Evolutionary conservation across 83 land plant species (phyloP).

Genomic region (Larix sibirica): DNA sequence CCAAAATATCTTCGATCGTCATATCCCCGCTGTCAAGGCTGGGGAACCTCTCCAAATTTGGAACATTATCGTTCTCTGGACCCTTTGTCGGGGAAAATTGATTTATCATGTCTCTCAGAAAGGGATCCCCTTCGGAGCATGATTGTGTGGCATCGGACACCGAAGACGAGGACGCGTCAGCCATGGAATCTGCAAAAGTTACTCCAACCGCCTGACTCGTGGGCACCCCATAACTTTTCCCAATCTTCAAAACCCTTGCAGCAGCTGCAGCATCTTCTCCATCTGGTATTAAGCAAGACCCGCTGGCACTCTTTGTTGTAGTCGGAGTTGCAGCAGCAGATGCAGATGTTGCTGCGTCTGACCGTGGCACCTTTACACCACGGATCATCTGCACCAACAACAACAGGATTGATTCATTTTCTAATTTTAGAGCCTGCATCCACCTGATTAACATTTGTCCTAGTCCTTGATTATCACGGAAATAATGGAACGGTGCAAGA

Average conservation of each 20-base stretch:
- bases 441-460: not conserved
- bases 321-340: not conserved
- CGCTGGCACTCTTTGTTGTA: slow-evolving; percentile 3
- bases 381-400: slow-evolving; percentile 18
- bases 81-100: not conserved
- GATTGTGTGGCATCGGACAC: slow-evolving; percentile 6
- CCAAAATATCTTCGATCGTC: slow-evolving; percentile 8
- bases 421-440: slow-evolving; percentile 2
- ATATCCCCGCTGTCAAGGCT: slow-evolving; percentile 18
- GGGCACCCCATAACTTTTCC: slow-evolving; percentile 10
- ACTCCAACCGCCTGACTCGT: slow-evolving; percentile 8
- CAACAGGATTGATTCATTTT: not conserved
- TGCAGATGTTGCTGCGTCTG: slow-evolving; percentile 11
- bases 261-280: not conserved
- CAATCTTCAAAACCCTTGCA: not conserved
- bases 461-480: too few species aligned
- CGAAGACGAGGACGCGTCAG: slow-evolving; percentile 15
- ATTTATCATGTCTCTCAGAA: slow-evolving; percentile 3
- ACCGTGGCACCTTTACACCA: slow-evolving; percentile 17
- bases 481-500: too few species aligned
- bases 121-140: slow-evolving; percentile 5
- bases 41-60: slow-evolving; percentile 10
- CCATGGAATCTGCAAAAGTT: slow-evolving; percentile 6
- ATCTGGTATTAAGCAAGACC: not conserved
- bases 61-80: not conserved